Conservation (phyloP, 139 green algal genomes). For the Mesotaenium endlicherianum region DNA sequence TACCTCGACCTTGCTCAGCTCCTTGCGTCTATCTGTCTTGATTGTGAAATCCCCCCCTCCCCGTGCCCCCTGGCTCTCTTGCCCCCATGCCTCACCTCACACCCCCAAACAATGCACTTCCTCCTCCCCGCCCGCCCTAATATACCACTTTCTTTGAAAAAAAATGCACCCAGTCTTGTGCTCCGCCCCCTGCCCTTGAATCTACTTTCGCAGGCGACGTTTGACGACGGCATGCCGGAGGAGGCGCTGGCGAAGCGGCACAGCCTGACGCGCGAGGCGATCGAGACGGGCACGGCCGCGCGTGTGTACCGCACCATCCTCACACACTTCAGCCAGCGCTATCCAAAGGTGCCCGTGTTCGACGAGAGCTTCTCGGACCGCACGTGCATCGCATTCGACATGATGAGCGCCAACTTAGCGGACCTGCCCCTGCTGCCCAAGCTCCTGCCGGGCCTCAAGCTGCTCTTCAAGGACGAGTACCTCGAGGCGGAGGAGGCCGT, state of each 20-base stretch:
- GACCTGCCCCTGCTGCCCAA: slow-evolving; percentile 65
- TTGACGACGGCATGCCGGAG: slow-evolving; percentile 81
- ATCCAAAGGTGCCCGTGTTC: slow-evolving; percentile 59
- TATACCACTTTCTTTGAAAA: no score
- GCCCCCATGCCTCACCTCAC: neutral
- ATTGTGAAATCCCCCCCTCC: neutral
- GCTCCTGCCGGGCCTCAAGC: slow-evolving; percentile 60
- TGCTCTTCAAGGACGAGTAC: slow-evolving; percentile 68
- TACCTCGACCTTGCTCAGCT: no score
- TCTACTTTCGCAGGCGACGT: slow-evolving; percentile 72
- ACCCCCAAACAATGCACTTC: neutral
- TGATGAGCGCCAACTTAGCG: slow-evolving; percentile 88
- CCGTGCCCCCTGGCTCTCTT: neutral
- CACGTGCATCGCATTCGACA: slow-evolving; percentile 86
- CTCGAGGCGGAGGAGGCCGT: slow-evolving; percentile 46
- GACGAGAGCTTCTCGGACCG: slow-evolving; percentile 53
- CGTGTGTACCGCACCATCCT: slow-evolving; percentile 85
- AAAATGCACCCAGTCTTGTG: no score
- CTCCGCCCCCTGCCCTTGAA: no score
- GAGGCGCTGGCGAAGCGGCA: slow-evolving; percentile 89
- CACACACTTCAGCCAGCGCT: slow-evolving; percentile 94
- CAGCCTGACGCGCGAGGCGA: slow-evolving; percentile 81
- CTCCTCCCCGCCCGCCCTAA: neutral
- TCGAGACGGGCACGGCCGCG: slow-evolving; percentile 66
- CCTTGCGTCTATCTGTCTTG: no score